Percentiles rank a stretch among this genome's conserved stretches.
phyloP scores from a whole-genome alignment of 768 basidiomycete species.

The Mycena metata region DNA sequence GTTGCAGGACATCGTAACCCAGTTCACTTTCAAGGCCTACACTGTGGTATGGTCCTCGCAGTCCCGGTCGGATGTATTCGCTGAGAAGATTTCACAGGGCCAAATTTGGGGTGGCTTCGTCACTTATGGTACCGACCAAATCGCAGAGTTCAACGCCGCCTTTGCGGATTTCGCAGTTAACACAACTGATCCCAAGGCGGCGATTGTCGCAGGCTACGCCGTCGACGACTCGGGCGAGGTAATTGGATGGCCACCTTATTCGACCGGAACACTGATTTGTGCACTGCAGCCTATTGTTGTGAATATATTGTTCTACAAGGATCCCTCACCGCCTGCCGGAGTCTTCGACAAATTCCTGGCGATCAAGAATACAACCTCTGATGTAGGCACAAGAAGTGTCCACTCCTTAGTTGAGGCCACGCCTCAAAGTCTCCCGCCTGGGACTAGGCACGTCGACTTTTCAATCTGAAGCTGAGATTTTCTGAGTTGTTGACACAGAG shows the following conservation, averaged over 20 bases:
- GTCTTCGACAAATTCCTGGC: slow-evolving; percentile 66
- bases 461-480: background rate
- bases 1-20: slow-evolving; percentile 68
- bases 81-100: slow-evolving; percentile 27
- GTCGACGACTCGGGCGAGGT: slow-evolving; percentile 53
- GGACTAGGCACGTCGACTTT: slow-evolving; percentile 41
- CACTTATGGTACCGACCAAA: slow-evolving; percentile 40
- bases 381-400: slow-evolving; percentile 58
- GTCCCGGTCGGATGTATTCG: background rate
- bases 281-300: slow-evolving; percentile 42
- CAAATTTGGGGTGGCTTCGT: slow-evolving; percentile 74
- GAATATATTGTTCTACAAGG: slow-evolving; percentile 70
- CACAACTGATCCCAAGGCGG: slow-evolving; percentile 66
- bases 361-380: slow-evolving; percentile 54
- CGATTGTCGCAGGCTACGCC: slow-evolving; percentile 62
- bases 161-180: slow-evolving; percentile 55
- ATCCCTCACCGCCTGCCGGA: slow-evolving; percentile 60
- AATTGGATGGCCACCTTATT: slow-evolving; percentile 21
- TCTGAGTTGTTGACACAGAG: slow-evolving; percentile 40
- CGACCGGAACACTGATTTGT: background rate
- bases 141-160: slow-evolving; percentile 50
- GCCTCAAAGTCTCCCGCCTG: slow-evolving; percentile 51
- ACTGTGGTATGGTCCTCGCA: slow-evolving; percentile 52
- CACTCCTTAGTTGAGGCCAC: slow-evolving; percentile 54
- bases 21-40: slow-evolving; percentile 65